Percentiles rank a stretch among this genome's conserved stretches.
These are phyloP conservation scores for Barnettozyma wickerhamii DNA, from an alignment of 805 yeast genomes.

Conservation along the genomic window DNA sequence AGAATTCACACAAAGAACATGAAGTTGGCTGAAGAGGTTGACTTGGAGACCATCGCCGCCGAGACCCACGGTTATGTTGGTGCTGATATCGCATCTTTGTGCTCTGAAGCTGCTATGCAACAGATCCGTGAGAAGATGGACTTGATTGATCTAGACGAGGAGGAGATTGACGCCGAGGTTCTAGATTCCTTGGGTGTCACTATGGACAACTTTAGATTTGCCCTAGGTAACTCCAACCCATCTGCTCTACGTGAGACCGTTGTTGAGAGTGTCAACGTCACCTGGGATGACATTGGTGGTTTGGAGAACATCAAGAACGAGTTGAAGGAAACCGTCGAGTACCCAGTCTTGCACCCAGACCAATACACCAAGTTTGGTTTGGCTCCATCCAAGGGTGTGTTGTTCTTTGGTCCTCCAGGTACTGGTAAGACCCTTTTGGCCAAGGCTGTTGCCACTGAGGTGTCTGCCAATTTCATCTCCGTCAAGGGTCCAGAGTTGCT, in stretches of 20 bases:
- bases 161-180: conserved; percentile 95
- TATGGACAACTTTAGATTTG: conserved; percentile 98
- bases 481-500: conserved; percentile 96
- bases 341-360: conserved; percentile 98
- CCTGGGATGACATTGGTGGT: conserved; percentile 99
- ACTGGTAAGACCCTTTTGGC: conserved; percentile 98
- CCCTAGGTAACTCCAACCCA: conserved; percentile 96
- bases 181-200: conserved; percentile 96
- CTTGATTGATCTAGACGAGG: conserved; percentile 91
- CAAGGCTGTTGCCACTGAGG: conserved; percentile 99
- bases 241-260: conserved; percentile 99
- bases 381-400: conserved; percentile 96
- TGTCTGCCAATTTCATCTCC: conserved; percentile 95
- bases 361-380: conserved; percentile 97
- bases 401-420: conserved; percentile 99
- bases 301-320: conserved; percentile 93
- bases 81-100: conserved; percentile 95
- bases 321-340: conserved; percentile 97
- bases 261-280: conserved; percentile 96
- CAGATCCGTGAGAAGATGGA: conserved; percentile 99
- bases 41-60: conserved; percentile 89
- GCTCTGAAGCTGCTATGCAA: conserved; percentile 99
- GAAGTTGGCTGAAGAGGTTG: conserved; percentile 94
- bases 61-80: conserved; percentile 99
- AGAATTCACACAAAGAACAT: conserved; percentile 98